A percentile compares a stretch with the other conserved stretches of the same genome.
Evolutionary conservation across 345 rosid genomes (phyloP).

Genomic region (Linum lewisii): DNA sequence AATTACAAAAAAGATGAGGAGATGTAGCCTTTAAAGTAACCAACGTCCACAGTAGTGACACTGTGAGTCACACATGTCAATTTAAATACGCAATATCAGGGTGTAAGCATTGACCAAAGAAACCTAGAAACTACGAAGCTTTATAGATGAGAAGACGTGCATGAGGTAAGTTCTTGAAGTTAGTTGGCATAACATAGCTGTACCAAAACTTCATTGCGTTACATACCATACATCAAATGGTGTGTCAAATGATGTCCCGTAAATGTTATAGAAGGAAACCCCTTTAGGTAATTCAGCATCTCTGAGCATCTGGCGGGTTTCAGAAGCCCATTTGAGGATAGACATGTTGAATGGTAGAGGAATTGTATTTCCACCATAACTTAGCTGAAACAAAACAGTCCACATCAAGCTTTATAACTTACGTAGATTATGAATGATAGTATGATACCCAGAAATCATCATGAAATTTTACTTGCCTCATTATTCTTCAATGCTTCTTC

Average conservation of each 20-base stretch:
- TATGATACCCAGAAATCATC: neutral
- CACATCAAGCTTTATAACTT: conserved; percentile 1
- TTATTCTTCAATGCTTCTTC: conserved; percentile 62
- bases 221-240: conserved; percentile 82
- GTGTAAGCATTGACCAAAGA: neutral
- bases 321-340: conserved; percentile 61
- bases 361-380: conserved; percentile 47
- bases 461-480: conserved; percentile 38
- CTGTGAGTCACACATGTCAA: conserved; percentile 5
- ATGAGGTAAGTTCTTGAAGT: neutral
- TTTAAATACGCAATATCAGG: neutral
- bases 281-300: conserved; percentile 56
- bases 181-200: neutral
- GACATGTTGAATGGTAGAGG: conserved; percentile 64
- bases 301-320: conserved; percentile 53
- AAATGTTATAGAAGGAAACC: conserved; percentile 66
- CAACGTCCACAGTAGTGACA: neutral
- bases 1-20: neutral
- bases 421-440: neutral
- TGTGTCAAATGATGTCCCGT: conserved; percentile 65
- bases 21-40: neutral
- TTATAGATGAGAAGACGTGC: neutral
- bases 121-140: neutral
- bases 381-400: conserved; percentile 34
- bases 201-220: neutral